Evolutionary conservation across 805 yeast genomes (phyloP), one percentile per base, ranked within the genome.

Genomic region (Kodamaea laetipori): DNA sequence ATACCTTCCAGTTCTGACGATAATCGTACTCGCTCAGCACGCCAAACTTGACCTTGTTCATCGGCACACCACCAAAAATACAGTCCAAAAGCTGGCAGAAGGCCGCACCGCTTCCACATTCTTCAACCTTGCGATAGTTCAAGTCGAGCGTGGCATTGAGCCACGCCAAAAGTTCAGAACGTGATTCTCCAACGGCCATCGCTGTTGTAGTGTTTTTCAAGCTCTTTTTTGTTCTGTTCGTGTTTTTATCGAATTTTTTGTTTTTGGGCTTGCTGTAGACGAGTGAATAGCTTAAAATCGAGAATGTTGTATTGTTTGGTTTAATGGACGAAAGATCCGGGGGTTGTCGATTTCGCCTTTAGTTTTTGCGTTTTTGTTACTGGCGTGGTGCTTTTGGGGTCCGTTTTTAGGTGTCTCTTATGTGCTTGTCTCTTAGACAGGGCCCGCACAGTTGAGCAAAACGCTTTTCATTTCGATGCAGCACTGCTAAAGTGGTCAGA

Each of bases 81-180:
- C 90, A 80, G 63, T 94, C 97, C 71, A 92, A 74, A 30, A 94
- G 76, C 67, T 90, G 97, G 63, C 97, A 90, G 61, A 88, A 92
- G 1, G 89, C 92, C 1, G 97, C 97, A 2, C 99, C 99, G 2
- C 86, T 80, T 12, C 99, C 99, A 59, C 97, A 84, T 63, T 90
- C 90, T 60, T 94, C 99, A 1, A 94, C 84, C 59, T 86, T 88
- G 27, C 80, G 72, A 55, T 86, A 79, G 49, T 81, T 71, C 32
- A 90, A 64, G 34, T 76, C 76, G 37, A 89, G 71, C 3, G 86
- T 75, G 33, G 77, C 72, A 57, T 92, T 92, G 52, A 94, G 73
- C 98, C 98, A 94, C 43, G 75, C 77, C 44, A 94, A 66, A 12
- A 94, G 74, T 54, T 89, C 97, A 34, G 83, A 80, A 54, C 98